A percentile compares a stretch with the other conserved stretches of the same genome.
Evolutionary conservation across 805 yeast genomes (phyloP).

Genomic region (Maudiozyma pseudohumilis): DNA sequence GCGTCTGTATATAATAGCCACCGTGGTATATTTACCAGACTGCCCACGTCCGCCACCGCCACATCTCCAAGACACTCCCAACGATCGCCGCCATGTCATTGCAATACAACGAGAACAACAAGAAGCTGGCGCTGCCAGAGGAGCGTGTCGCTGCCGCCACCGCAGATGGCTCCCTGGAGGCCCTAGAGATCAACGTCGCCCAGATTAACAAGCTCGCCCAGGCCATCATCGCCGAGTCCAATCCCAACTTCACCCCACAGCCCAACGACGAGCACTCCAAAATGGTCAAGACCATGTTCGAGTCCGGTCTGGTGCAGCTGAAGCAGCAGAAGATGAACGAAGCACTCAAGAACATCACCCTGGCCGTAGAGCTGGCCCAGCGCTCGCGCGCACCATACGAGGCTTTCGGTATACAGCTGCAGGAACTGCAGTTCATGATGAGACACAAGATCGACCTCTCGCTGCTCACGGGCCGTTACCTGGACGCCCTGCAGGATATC

Average conservation of each 20-base stretch:
- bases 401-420: slow-evolving; percentile 59
- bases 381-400: slow-evolving; percentile 62
- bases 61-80: too few species aligned
- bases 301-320: slow-evolving; percentile 44
- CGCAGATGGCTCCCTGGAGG: too few species aligned
- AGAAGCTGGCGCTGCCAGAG: slow-evolving; percentile 15
- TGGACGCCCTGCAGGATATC: slow-evolving; percentile 59
- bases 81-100: not conserved
- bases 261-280: slow-evolving; percentile 42
- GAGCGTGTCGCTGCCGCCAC: slow-evolving; percentile 6
- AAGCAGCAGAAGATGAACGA: slow-evolving; percentile 49
- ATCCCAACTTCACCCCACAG: slow-evolving; percentile 45
- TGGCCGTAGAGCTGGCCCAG: slow-evolving; percentile 58
- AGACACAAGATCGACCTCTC: slow-evolving; percentile 66
- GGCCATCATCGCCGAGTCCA: slow-evolving; percentile 26
- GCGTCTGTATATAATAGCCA: too few species aligned
- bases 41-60: too few species aligned
- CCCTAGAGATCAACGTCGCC: slow-evolving; percentile 15
- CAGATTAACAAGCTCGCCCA: slow-evolving; percentile 31
- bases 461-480: slow-evolving; percentile 42
- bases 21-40: too few species aligned
- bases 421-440: slow-evolving; percentile 55
- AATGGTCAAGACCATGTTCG: slow-evolving; percentile 54
- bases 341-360: slow-evolving; percentile 51
- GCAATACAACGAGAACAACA: slow-evolving; percentile 24